These are phyloP conservation scores for Terfezia claveryi DNA, from an alignment of 495 filamentous ascomycete species.

Conservation along the genomic window DNA sequence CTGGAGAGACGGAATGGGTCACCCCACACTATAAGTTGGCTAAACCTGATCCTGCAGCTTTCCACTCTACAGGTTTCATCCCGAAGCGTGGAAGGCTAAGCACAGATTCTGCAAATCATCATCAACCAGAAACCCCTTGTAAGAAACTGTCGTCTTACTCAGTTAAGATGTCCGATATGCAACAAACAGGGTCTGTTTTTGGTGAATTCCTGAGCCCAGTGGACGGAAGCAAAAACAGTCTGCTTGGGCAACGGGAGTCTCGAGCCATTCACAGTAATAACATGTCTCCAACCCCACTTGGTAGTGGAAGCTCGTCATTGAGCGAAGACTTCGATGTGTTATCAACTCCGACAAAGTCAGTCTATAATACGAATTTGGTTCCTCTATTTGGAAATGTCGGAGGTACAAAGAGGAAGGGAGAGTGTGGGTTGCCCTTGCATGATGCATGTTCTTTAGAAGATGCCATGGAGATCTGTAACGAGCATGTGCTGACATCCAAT, in stretches of 20 bases:
- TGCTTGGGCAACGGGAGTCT: constrained; percentile 37
- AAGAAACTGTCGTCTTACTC: constrained; percentile 43
- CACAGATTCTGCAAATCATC: constrained; percentile 30
- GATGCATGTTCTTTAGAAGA: no score
- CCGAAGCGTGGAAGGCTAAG: constrained; percentile 44
- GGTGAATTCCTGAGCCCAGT: constrained; percentile 24
- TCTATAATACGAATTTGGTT: background rate
- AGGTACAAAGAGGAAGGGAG: background rate
- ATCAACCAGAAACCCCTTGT: constrained; percentile 74
- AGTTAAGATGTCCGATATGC: constrained; percentile 33
- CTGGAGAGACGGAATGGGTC: constrained; percentile 22
- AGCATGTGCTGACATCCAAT: background rate
- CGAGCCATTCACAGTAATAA: no score
- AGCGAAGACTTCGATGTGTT: constrained; percentile 47
- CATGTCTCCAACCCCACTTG: no score
- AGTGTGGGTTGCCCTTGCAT: background rate
- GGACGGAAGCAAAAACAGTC: constrained; percentile 29
- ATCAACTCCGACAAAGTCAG: constrained; percentile 67
- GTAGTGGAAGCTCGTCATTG: background rate
- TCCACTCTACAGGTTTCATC: constrained; percentile 82
- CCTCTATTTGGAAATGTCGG: background rate
- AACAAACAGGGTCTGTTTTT: constrained; percentile 33
- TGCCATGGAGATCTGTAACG: background rate
- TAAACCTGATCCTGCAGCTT: constrained; percentile 65
- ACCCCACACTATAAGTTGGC: constrained; percentile 71